A percentile compares a stretch with the other conserved stretches of the same genome.
phyloP scores from a whole-genome alignment of 257 asterid genomes.

The Nicotiana noctiflora region DNA sequence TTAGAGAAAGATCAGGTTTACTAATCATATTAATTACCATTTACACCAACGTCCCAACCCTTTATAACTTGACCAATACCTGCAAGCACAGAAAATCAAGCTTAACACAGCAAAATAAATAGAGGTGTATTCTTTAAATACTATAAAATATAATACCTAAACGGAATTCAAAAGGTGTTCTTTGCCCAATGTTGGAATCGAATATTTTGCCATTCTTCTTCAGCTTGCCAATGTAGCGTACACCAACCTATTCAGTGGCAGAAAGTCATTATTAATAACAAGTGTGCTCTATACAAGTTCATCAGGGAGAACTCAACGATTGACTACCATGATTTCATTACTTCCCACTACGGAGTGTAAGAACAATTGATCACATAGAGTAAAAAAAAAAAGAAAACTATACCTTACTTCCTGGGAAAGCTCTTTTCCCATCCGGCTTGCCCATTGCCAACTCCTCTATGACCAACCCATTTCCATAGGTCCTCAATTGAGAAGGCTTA shows the following conservation, averaged over 20 bases:
- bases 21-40: constrained; percentile 43
- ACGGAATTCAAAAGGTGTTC: constrained; percentile 74
- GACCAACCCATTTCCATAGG: constrained; percentile 76
- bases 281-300: neutral
- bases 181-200: constrained; percentile 66
- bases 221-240: constrained; percentile 75
- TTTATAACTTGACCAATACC: constrained; percentile 90
- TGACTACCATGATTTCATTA: neutral
- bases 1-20: neutral
- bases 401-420: constrained; percentile 81
- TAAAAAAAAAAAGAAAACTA: neutral
- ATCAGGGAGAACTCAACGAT: neutral
- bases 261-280: neutral
- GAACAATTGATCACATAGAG: neutral
- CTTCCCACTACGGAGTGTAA: neutral
- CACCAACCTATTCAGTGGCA: constrained; percentile 49
- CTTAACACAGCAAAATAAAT: constrained; percentile 6
- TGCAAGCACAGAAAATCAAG: constrained; percentile 24
- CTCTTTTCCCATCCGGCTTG: constrained; percentile 83
- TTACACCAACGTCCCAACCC: constrained; percentile 98
- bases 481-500: constrained; percentile 55
- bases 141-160: constrained; percentile 42
- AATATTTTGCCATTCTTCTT: constrained; percentile 63
- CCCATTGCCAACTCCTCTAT: constrained; percentile 88
- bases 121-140: neutral